These are phyloP conservation scores for Ramaria sp. DNA, from an alignment of 768 basidiomycete species.

Conservation along the genomic window DNA sequence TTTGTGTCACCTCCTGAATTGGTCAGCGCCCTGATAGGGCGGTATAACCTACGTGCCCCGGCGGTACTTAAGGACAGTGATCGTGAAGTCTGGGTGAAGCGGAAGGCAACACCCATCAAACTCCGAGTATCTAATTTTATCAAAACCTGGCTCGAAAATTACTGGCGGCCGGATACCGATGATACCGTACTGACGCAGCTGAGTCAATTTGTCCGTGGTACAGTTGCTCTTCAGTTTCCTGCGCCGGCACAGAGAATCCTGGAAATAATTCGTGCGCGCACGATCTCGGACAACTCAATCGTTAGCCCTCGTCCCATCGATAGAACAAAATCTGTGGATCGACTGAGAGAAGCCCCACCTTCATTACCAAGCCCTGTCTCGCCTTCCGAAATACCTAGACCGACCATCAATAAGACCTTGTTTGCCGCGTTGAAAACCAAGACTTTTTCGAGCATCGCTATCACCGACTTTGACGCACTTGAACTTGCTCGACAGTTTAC, in stretches of 20 bases:
- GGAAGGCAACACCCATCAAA: constrained; percentile 83
- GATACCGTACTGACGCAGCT: constrained; percentile 47
- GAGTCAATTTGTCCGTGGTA: constrained; percentile 51
- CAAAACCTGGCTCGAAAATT: constrained; percentile 86
- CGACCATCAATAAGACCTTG: constrained; percentile 74
- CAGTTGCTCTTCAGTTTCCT: constrained; percentile 50
- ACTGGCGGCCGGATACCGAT: constrained; percentile 79
- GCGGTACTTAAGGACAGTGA: constrained; percentile 45
- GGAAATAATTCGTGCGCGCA: constrained; percentile 51
- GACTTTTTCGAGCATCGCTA: constrained; percentile 47
- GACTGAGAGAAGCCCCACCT: constrained; percentile 47
- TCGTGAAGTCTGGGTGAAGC: constrained; percentile 67
- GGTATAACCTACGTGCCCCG: constrained; percentile 76
- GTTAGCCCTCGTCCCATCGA: constrained; percentile 35
- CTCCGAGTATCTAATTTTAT: constrained; percentile 87
- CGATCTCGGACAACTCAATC: constrained; percentile 24
- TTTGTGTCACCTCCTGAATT: constrained; percentile 76
- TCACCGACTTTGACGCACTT: constrained; percentile 88
- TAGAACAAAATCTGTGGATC: constrained; percentile 41
- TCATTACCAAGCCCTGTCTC: constrained; percentile 14
- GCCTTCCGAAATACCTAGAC: constrained; percentile 69
- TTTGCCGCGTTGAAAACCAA: constrained; percentile 56
- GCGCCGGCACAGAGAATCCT: constrained; percentile 63
- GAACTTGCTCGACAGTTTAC: constrained; percentile 93
- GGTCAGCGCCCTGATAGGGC: constrained; percentile 62